These are phyloP conservation scores for Nitzschia putrida DNA, from an alignment of 108 stramenopile genomes.

Conservation along the genomic window DNA sequence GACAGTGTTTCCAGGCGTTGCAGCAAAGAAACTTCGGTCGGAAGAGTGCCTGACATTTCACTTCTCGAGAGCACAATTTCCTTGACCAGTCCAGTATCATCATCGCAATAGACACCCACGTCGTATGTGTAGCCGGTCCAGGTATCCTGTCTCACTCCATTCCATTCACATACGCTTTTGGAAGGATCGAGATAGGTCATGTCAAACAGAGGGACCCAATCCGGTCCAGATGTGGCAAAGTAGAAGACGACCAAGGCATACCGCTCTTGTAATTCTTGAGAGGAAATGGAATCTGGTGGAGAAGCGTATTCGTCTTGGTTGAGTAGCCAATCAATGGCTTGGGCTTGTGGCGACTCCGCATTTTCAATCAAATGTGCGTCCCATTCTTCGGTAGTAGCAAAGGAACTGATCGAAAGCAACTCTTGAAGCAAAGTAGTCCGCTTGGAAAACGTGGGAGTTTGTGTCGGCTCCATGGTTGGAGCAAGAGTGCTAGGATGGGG, in stretches of 20 bases:
- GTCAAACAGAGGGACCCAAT: not conserved
- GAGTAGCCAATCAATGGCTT: slow-evolving; percentile 13
- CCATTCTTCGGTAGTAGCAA: too few species aligned
- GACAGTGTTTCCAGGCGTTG: slow-evolving; percentile 2
- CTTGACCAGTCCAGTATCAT: slow-evolving; percentile 1
- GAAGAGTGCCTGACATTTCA: slow-evolving; percentile 9
- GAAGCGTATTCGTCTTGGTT: not conserved
- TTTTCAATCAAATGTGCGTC: not conserved
- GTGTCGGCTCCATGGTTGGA: too few species aligned
- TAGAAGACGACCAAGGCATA: slow-evolving; percentile 26
- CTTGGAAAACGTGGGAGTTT: too few species aligned
- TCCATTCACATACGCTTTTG: slow-evolving; percentile 35
- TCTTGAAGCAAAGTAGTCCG: too few species aligned
- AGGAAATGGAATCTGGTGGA: not conserved
- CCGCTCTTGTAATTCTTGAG: slow-evolving; percentile 19
- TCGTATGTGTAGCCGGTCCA: not conserved
- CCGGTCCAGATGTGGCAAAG: slow-evolving; percentile 14
- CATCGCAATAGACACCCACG: too few species aligned
- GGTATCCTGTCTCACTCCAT: slow-evolving; percentile 32
- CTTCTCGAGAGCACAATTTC: slow-evolving; percentile 15
- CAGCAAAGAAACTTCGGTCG: slow-evolving; percentile 8
- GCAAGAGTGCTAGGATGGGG: too few species aligned
- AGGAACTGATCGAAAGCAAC: too few species aligned
- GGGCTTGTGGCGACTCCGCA: slow-evolving; percentile 3
- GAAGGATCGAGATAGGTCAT: slow-evolving; percentile 11